Evolutionary conservation across 2,329 filamentous ascomycete species (phyloP).

Genomic region (Sporothrix sp.): DNA sequence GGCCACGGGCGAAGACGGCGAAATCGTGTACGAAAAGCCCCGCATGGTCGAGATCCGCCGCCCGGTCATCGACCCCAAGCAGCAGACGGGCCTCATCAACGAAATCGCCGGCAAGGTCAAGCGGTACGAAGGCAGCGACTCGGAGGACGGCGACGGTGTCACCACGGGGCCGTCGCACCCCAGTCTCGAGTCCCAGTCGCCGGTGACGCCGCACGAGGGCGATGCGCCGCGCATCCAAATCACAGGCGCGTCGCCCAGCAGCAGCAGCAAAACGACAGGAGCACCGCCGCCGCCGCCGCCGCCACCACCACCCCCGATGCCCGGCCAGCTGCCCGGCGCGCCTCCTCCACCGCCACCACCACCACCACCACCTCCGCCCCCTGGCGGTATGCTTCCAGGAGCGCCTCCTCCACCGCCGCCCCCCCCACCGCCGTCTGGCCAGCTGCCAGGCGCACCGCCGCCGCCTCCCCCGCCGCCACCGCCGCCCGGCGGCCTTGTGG

Average conservation of each 20-base stretch:
- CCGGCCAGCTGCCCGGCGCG: conserved; percentile 21
- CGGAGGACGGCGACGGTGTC: conserved; percentile 55
- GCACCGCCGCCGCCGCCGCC: conserved; percentile 43
- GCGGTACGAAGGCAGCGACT: conserved; percentile 62
- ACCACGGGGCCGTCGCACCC: conserved; percentile 68
- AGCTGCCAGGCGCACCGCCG: conserved; percentile 27
- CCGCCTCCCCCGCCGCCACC: conserved; percentile 24
- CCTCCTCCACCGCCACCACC: conserved; percentile 28
- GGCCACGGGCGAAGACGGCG: conserved; percentile 20
- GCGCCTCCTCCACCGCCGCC: conserved; percentile 32
- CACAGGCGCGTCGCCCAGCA: conserved; percentile 25
- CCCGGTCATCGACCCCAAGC: conserved; percentile 55
- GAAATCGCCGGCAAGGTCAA: conserved; percentile 71
- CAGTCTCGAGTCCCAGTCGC: conserved; percentile 61
- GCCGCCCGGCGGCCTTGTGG: conserved; percentile 27
- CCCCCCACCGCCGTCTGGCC: conserved; percentile 22
- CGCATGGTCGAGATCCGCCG: conserved; percentile 69
- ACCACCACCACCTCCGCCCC: conserved; percentile 33
- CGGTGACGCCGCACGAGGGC: conserved; percentile 53
- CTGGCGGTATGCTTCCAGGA: conserved; percentile 34
- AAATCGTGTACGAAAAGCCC: conserved; percentile 66
- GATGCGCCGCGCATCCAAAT: conserved; percentile 53
- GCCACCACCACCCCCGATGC: conserved; percentile 36
- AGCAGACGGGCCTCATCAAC: conserved; percentile 53
- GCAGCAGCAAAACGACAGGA: neutral